Evolutionary conservation across 2,329 filamentous ascomycete species (phyloP).

Genomic region (Tolypocladium capitatum): DNA sequence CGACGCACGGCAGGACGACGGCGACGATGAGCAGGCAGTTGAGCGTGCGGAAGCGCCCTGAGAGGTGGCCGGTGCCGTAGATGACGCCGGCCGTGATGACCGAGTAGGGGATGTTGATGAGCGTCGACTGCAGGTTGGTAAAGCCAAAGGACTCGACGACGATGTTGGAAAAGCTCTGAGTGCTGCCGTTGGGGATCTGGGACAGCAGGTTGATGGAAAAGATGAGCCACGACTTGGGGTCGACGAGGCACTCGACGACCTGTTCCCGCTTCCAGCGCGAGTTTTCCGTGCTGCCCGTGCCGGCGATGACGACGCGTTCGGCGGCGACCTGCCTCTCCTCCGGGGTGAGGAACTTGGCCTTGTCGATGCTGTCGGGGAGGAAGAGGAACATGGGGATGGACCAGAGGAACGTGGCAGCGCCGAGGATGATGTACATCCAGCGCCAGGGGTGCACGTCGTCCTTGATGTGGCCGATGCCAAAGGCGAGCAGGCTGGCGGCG

Average conservation of each 20-base stretch:
- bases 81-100: slow-evolving; percentile 35
- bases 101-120: slow-evolving; percentile 47
- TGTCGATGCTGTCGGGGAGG: slow-evolving; percentile 39
- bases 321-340: slow-evolving; percentile 36
- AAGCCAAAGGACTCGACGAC: slow-evolving; percentile 44
- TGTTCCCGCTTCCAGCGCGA: slow-evolving; percentile 37
- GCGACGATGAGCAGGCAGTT: slow-evolving; percentile 38
- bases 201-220: slow-evolving; percentile 37
- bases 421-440: slow-evolving; percentile 46
- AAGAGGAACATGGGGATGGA: slow-evolving; percentile 31
- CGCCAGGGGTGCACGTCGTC: slow-evolving; percentile 35
- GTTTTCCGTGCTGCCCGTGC: slow-evolving; percentile 37
- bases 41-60: slow-evolving; percentile 35
- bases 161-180: slow-evolving; percentile 44
- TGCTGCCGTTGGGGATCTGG: slow-evolving; percentile 50
- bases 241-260: slow-evolving; percentile 36
- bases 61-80: slow-evolving; percentile 33
- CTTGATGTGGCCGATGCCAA: slow-evolving; percentile 40
- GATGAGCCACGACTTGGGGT: slow-evolving; percentile 49
- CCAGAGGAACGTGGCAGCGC: slow-evolving; percentile 36
- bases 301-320: slow-evolving; percentile 32
- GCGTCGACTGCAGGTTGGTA: slow-evolving; percentile 36
- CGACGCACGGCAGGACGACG: slow-evolving; percentile 36
- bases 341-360: slow-evolving; percentile 41
- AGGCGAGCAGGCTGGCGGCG: slow-evolving; percentile 36